phyloP scores from a whole-genome alignment of 1,139 yeast species.

The Blastobotrys indianensis region DNA sequence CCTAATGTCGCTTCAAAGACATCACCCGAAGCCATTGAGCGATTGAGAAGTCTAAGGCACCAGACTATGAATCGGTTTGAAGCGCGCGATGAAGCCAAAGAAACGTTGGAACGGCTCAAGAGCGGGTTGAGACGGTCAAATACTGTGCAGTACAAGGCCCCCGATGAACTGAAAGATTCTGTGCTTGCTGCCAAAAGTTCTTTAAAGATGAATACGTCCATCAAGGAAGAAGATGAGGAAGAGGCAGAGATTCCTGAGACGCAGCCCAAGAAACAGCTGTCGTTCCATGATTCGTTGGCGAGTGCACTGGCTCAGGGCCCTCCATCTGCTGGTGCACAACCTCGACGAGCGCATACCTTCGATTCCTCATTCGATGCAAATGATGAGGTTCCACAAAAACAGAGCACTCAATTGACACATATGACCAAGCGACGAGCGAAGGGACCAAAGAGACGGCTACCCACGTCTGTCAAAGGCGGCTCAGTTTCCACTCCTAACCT shows the following conservation, averaged over 20 bases:
- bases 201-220: conserved; percentile 6
- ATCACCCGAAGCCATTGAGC: conserved; percentile 23
- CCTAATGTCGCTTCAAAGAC: conserved; percentile 6
- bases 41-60: conserved; percentile 22
- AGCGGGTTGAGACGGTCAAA: conserved; percentile 20
- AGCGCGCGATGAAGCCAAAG: conserved; percentile 24
- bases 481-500: too few species aligned
- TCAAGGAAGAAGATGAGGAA: conserved; percentile 11
- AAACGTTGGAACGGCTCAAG: conserved; percentile 20
- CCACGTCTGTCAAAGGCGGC: conserved; percentile 33
- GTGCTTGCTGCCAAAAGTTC: conserved; percentile 20
- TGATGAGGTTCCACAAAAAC: not conserved
- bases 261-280: conserved; percentile 7
- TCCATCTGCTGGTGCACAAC: conserved; percentile 10
- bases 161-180: conserved; percentile 22
- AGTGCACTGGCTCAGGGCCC: conserved; percentile 19
- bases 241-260: conserved; percentile 1
- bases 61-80: conserved; percentile 22
- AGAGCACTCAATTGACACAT: conserved; percentile 42
- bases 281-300: conserved; percentile 19
- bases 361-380: conserved; percentile 6
- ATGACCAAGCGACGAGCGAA: conserved; percentile 57
- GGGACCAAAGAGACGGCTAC: conserved; percentile 73
- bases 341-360: conserved; percentile 1
- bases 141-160: conserved; percentile 24